Percentiles rank a stretch among this genome's conserved stretches.
phyloP scores from a whole-genome alignment of 148 eudicot genomes.

The Chenopodium suecicum region DNA sequence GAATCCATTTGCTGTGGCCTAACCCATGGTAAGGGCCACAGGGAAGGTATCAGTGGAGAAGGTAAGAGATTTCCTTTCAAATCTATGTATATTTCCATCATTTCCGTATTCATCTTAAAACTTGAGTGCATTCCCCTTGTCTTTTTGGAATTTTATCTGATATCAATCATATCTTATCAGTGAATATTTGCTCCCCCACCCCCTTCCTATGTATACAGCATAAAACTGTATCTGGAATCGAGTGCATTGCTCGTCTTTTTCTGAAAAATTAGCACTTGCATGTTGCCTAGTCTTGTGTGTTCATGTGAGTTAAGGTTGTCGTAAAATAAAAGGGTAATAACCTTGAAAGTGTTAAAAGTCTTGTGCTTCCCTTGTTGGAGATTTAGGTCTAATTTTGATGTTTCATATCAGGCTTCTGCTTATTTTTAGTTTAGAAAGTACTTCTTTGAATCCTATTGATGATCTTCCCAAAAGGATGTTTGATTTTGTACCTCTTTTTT shows the following conservation, averaged over 20 bases:
- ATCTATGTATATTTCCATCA: background rate
- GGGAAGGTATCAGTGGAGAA: slow-evolving; percentile 39
- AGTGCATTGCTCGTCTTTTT: background rate
- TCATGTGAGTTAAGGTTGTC: background rate
- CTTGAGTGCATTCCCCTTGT: background rate
- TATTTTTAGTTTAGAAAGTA: background rate
- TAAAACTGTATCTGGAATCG: background rate
- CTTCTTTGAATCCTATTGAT: background rate
- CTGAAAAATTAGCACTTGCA: background rate
- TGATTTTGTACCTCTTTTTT: background rate
- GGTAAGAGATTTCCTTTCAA: slow-evolving; percentile 39
- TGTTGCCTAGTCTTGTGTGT: background rate
- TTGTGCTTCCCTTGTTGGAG: background rate
- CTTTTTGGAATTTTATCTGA: no score
- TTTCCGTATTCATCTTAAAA: background rate
- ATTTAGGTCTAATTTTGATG: background rate
- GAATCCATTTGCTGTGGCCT: slow-evolving; percentile 58
- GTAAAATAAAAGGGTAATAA: background rate
- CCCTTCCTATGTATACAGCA: background rate
- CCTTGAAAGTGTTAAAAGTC: background rate
- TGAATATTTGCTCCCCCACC: no score
- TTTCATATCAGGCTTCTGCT: background rate
- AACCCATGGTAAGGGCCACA: slow-evolving; percentile 31
- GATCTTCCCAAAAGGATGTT: background rate
- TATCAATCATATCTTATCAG: no score